Evolutionary conservation across 176 grass and related monocot genomes (phyloP).

Genomic region (Triticum aestivum): IWGSC_CS_RefSeq_v2.1 NC_057813.1:622982433-622982932

Average conservation of each 20-base stretch:
- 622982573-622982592: conserved; percentile 75
- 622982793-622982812: conserved; percentile 50
- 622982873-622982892: neutral
- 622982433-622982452: neutral
- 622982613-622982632: conserved; percentile 67
- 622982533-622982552: conserved; percentile 46
- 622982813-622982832: conserved; percentile 49
- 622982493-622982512: neutral
- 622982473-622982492: neutral
- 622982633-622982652: conserved; percentile 85
- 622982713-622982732: conserved; percentile 72
- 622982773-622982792: conserved; percentile 33
- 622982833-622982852: conserved; percentile 39
- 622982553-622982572: conserved; percentile 97
- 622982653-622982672: conserved; percentile 80
- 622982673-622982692: conserved; percentile 83
- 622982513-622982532: neutral
- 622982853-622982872: neutral
- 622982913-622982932: neutral
- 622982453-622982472: neutral
- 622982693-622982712: conserved; percentile 89
- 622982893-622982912: neutral
- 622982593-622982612: conserved; percentile 80
- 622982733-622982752: conserved; percentile 25
- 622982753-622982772: conserved; percentile 42